Evolutionary conservation across 192 early-diverging fungal species (phyloP).

Genomic region (Jimgerdemannia flammicorona): DNA sequence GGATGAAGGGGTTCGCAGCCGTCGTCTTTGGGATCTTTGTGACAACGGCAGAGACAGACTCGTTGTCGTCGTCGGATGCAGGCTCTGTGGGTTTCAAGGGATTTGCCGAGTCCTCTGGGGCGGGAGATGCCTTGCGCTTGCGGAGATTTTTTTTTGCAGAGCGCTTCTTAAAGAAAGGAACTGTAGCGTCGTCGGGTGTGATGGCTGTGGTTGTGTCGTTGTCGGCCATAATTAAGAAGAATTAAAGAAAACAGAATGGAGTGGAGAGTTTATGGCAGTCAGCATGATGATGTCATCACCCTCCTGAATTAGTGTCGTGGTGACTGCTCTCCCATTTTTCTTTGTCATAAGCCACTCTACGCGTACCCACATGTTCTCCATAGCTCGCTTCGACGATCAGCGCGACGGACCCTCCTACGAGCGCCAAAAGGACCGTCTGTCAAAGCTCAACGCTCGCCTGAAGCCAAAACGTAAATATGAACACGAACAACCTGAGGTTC

Average conservation of each 20-base stretch:
- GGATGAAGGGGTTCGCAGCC: slow-evolving; percentile 33
- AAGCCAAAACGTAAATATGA: slow-evolving; percentile 33
- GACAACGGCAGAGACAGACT: slow-evolving; percentile 17
- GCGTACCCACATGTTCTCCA: slow-evolving; percentile 18
- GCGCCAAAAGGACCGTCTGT: slow-evolving; percentile 27
- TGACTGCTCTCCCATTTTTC: not conserved
- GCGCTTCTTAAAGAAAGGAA: slow-evolving; percentile 58
- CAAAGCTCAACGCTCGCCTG: slow-evolving; percentile 36
- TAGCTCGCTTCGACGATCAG: slow-evolving; percentile 24
- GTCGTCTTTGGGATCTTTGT: slow-evolving; percentile 35
- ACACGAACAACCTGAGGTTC: not conserved
- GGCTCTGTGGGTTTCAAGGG: not conserved
- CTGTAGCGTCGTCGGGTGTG: slow-evolving; percentile 20
- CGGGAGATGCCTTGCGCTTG: slow-evolving; percentile 40
- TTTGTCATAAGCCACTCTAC: not conserved
- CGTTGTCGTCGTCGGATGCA: slow-evolving; percentile 32
- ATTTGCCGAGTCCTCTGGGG: slow-evolving; percentile 8
- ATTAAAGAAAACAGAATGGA: not conserved
- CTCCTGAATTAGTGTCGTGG: not conserved
- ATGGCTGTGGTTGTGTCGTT: not conserved
- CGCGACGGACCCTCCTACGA: slow-evolving; percentile 20
- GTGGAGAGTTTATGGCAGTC: not conserved
- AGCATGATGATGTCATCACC: not conserved
- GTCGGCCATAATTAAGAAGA: not conserved
- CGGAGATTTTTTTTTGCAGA: slow-evolving; percentile 44